Evolutionary conservation across 2,329 filamentous ascomycete genomes (phyloP).

Genomic region (Aspergillus hortae): DNA sequence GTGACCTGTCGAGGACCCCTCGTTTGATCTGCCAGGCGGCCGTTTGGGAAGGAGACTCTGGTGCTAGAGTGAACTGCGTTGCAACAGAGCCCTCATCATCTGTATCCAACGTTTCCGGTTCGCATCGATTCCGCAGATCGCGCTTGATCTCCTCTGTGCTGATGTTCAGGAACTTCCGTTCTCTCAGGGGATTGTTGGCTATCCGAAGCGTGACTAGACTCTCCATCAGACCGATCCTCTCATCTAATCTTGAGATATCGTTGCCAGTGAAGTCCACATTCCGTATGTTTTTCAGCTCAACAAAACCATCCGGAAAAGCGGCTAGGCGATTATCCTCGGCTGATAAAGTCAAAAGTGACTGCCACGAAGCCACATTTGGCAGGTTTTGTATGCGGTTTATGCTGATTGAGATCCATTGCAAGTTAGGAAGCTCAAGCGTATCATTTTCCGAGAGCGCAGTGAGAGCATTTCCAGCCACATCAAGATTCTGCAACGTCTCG

Average conservation of each 20-base stretch:
- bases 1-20: constrained; percentile 64
- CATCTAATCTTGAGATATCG: constrained; percentile 70
- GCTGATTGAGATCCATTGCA: constrained; percentile 73
- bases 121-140: constrained; percentile 62
- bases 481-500: constrained; percentile 67
- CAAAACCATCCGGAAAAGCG: constrained; percentile 72
- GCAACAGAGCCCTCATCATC: constrained; percentile 37
- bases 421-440: constrained; percentile 61
- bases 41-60: constrained; percentile 40
- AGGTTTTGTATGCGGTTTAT: constrained; percentile 73
- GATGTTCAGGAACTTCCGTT: constrained; percentile 81
- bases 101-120: constrained; percentile 45
- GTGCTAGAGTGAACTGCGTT: constrained; percentile 39
- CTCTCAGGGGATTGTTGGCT: constrained; percentile 83
- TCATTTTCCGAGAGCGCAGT: constrained; percentile 48
- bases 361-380: constrained; percentile 73
- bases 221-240: constrained; percentile 76
- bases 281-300: constrained; percentile 62
- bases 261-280: constrained; percentile 84
- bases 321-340: constrained; percentile 79
- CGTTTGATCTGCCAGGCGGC: constrained; percentile 37
- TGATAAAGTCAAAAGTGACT: constrained; percentile 66
- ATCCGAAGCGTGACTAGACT: constrained; percentile 70
- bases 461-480: constrained; percentile 74
- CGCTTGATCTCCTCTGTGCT: constrained; percentile 77